Conservation (phyloP, 176 grass and related monocot species). For the Secale cereale region DNA sequence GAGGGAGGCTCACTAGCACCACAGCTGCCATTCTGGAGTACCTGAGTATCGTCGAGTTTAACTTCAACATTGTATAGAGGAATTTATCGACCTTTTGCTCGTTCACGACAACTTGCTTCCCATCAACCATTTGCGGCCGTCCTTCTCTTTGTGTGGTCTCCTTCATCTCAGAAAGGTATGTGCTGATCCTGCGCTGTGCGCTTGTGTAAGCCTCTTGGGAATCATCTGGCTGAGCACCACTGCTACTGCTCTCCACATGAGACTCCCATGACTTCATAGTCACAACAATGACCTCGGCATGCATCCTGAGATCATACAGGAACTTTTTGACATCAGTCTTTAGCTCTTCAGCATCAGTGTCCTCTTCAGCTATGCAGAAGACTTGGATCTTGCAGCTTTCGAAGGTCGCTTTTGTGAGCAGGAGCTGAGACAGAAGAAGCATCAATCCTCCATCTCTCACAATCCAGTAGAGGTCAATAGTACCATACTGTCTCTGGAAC, state of each 20-base stretch:
- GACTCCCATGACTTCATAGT: constrained; percentile 87
- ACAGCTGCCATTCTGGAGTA: constrained; percentile 96
- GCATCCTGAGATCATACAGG: constrained; percentile 97
- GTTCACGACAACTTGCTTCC: constrained; percentile 71
- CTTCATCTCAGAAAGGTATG: constrained; percentile 83
- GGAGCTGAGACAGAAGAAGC: constrained; percentile 91
- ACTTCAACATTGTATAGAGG: constrained; percentile 85
- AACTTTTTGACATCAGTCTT: constrained; percentile 97
- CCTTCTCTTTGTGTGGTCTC: constrained; percentile 62
- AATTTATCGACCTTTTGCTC: constrained; percentile 96
- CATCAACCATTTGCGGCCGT: constrained; percentile 54
- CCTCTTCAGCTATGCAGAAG: constrained; percentile 97
- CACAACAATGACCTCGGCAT: constrained; percentile 90
- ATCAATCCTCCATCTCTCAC: constrained; percentile 95
- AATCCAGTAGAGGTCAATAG: constrained; percentile 98
- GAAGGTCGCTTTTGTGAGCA: constrained; percentile 91
- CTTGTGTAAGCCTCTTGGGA: constrained; percentile 77
- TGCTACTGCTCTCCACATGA: constrained; percentile 42
- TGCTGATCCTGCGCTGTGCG: constrained; percentile 66
- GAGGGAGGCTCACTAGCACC: constrained; percentile 93
- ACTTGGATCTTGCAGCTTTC: constrained; percentile 98
- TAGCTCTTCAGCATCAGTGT: constrained; percentile 86
- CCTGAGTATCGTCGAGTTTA: constrained; percentile 90
- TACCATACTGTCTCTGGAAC: constrained; percentile 89
- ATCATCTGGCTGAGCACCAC: constrained; percentile 62